Percentiles rank a stretch among this genome's conserved stretches.
Conservation (phyloP, 208 protist species). For the Leishmania gerbilli region DNA sequence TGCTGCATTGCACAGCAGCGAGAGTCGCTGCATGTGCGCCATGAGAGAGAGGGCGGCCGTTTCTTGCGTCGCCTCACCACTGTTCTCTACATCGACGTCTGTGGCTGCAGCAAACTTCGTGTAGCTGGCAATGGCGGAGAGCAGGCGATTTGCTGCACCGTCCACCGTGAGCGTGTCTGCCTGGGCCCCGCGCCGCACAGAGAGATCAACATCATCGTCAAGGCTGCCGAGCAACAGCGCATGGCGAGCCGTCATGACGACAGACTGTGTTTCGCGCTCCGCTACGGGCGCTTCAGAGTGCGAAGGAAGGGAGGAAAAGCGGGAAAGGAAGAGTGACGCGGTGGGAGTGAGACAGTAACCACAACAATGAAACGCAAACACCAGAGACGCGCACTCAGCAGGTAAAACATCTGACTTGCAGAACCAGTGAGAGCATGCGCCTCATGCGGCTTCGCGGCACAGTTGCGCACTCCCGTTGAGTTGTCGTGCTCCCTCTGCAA, state of each 20-base stretch:
- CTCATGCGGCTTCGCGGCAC: not conserved
- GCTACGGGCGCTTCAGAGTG: not conserved
- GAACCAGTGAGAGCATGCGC: not conserved
- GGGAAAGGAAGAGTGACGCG: too few species aligned
- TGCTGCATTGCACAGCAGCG: not conserved
- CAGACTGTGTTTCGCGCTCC: not conserved
- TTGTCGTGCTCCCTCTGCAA: not conserved
- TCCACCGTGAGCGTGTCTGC: not conserved
- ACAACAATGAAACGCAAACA: not conserved
- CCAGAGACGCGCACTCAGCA: not conserved
- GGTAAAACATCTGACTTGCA: not conserved
- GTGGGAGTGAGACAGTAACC: not conserved
- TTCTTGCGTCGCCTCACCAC: not conserved
- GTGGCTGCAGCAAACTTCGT: not conserved
- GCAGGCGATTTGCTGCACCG: not conserved
- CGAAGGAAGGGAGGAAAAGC: too few species aligned
- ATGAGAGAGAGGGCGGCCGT: not conserved
- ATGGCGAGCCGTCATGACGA: not conserved
- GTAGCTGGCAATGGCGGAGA: not conserved
- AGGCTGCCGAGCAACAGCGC: not conserved
- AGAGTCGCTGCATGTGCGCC: conserved; percentile 8
- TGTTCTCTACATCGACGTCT: not conserved
- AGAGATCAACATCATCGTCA: not conserved
- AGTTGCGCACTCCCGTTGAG: not conserved
- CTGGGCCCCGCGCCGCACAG: not conserved